Conservation (phyloP, 306 rosid species). For the Quercus berberidifolia region DNA sequence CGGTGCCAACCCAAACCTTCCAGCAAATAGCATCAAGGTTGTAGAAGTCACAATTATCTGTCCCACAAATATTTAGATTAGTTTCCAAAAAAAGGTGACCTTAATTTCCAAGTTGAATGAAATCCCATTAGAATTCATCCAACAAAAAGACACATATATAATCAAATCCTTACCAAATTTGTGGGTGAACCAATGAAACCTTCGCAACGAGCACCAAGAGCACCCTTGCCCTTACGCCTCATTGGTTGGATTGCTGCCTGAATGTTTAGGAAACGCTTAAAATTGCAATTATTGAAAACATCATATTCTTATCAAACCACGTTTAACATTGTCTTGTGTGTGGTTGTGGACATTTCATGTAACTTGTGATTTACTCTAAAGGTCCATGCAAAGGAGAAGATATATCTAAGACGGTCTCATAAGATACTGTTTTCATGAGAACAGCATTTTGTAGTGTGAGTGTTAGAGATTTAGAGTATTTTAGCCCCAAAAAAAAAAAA, state of each 20-base stretch:
- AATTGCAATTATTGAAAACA: neutral
- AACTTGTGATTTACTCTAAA: no score
- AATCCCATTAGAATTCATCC: neutral
- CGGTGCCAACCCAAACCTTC: slow-evolving; percentile 93
- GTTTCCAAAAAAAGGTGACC: no score
- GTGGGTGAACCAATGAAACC: slow-evolving; percentile 83
- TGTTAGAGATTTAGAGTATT: no score
- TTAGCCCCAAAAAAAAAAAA: no score
- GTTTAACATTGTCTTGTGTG: no score
- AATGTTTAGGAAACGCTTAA: neutral
- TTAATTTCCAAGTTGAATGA: no score
- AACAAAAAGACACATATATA: neutral
- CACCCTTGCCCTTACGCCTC: slow-evolving; percentile 74
- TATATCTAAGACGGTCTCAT: no score
- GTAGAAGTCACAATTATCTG: slow-evolving; percentile 87
- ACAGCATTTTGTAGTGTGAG: no score
- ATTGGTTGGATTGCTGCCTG: slow-evolving; percentile 66
- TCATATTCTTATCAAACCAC: no score
- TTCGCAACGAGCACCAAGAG: slow-evolving; percentile 77
- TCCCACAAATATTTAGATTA: neutral
- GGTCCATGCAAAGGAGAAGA: no score
- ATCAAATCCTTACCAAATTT: slow-evolving; percentile 53
- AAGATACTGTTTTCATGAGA: no score
- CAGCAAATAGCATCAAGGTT: slow-evolving; percentile 89
- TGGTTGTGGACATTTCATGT: no score